phyloP scores from a whole-genome alignment of 2,329 filamentous ascomycete species.

The Cytospora chrysosperma region DNA sequence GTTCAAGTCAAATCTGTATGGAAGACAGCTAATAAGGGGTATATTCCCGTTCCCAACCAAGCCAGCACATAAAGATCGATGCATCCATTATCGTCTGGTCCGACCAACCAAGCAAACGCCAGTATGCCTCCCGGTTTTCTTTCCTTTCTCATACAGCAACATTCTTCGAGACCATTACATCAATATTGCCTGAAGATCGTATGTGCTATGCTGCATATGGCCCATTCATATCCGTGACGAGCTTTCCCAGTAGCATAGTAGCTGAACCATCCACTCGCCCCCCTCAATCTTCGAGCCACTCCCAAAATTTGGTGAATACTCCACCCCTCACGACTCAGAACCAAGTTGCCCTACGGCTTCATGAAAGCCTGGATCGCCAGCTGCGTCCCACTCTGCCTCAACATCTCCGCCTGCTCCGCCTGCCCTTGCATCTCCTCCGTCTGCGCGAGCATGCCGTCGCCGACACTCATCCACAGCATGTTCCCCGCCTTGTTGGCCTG shows the following conservation, averaged over 20 bases:
- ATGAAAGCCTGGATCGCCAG: slow-evolving; percentile 24
- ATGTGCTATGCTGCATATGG: not conserved
- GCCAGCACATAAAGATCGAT: slow-evolving; percentile 1
- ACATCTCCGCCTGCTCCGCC: slow-evolving; percentile 21
- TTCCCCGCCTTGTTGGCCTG: slow-evolving; percentile 71
- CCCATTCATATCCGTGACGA: not conserved
- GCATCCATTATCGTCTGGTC: not conserved
- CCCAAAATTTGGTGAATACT: not conserved
- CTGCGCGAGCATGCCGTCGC: slow-evolving; percentile 74
- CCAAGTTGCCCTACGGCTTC: slow-evolving; percentile 5
- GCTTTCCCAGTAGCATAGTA: not conserved
- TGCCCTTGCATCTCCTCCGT: slow-evolving; percentile 73
- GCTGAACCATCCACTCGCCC: not conserved
- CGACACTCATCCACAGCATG: slow-evolving; percentile 75
- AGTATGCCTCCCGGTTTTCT: slow-evolving; percentile 1
- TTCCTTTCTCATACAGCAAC: slow-evolving; percentile 2
- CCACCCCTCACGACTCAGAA: not conserved
- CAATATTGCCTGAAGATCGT: no score
- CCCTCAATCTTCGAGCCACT: not conserved
- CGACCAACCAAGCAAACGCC: slow-evolving; percentile 9
- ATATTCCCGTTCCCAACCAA: slow-evolving; percentile 12
- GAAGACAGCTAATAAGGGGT: slow-evolving; percentile 6
- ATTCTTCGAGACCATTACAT: not conserved
- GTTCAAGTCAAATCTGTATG: not conserved
- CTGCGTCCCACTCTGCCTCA: slow-evolving; percentile 17